Evolutionary conservation across 2,329 filamentous ascomycete genomes (phyloP).

Genomic region (Fusarium floridanum): DNA sequence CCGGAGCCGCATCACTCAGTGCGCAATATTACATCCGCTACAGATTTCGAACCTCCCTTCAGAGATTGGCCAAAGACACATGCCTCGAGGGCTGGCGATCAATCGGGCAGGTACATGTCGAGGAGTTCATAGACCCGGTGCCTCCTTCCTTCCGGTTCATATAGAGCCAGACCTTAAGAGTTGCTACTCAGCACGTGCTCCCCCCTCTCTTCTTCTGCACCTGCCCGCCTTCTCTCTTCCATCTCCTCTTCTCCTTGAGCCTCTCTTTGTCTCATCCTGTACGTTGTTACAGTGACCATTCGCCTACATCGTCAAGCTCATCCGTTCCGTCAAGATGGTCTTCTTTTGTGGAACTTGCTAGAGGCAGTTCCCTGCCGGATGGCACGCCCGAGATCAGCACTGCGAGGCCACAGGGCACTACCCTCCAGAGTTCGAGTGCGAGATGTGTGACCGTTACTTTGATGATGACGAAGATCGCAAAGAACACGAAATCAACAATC

Average conservation of each 20-base stretch:
- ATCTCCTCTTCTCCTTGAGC: not conserved
- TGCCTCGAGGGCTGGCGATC: not conserved
- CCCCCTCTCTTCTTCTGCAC: not conserved
- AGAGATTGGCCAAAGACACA: too few species aligned
- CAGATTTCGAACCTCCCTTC: not conserved
- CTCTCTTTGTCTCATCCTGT: not conserved
- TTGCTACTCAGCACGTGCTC: not conserved
- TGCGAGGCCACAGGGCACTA: constrained; percentile 41
- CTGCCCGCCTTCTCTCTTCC: not conserved
- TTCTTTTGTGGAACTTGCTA: constrained; percentile 46
- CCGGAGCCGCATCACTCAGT: not conserved
- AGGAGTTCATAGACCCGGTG: not conserved
- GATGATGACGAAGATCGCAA: constrained; percentile 3
- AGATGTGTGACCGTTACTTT: constrained; percentile 40
- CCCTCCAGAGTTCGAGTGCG: constrained; percentile 43
- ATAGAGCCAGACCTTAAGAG: not conserved
- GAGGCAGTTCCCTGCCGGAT: constrained; percentile 40
- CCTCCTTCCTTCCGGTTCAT: not conserved
- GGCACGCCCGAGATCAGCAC: constrained; percentile 43
- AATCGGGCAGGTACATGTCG: not conserved
- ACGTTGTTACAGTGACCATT: not conserved
- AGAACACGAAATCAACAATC: constrained; percentile 45
- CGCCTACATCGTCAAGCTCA: not conserved
- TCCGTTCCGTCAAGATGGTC: constrained; percentile 5
- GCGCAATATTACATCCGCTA: not conserved